A percentile compares a stretch with the other conserved stretches of the same genome.
Evolutionary conservation across 345 rosid species (phyloP).

Genomic region (Abelmoschus esculentus): DNA sequence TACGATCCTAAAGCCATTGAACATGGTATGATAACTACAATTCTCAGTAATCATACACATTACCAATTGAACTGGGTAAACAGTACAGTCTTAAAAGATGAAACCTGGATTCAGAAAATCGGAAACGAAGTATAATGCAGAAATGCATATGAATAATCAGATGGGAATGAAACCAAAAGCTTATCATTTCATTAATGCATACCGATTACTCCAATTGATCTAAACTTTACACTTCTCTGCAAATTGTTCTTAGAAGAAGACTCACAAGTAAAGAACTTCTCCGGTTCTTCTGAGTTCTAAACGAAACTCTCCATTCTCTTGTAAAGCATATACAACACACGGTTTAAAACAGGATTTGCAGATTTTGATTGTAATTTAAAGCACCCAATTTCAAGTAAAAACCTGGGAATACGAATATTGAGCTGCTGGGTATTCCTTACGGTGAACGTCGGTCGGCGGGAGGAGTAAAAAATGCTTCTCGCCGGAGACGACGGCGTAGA

Average conservation of each 20-base stretch:
- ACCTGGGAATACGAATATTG: constrained; percentile 43
- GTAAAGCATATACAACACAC: constrained; percentile 9
- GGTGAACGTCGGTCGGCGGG: constrained; percentile 81
- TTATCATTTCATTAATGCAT: neutral
- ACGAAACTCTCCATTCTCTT: constrained; percentile 42
- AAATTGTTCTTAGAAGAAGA: neutral
- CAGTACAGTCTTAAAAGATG: no score
- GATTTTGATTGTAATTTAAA: neutral
- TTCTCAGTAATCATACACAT: neutral
- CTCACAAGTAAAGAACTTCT: constrained; percentile 82
- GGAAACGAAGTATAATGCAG: neutral
- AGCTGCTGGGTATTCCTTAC: constrained; percentile 61
- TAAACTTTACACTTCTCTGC: neutral
- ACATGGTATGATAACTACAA: neutral
- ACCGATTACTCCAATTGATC: neutral
- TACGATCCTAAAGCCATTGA: neutral
- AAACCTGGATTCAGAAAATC: neutral
- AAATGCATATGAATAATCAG: neutral
- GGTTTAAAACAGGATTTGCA: neutral
- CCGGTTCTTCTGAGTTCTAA: constrained; percentile 79
- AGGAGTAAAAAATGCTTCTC: constrained; percentile 77
- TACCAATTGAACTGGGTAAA: no score
- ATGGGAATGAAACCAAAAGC: no score
- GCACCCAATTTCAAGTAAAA: neutral
- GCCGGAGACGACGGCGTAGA: constrained; percentile 76